Evolutionary conservation across 371 early-diverging fungal genomes (phyloP).

Genomic region (Smittium mucronatum): DNA sequence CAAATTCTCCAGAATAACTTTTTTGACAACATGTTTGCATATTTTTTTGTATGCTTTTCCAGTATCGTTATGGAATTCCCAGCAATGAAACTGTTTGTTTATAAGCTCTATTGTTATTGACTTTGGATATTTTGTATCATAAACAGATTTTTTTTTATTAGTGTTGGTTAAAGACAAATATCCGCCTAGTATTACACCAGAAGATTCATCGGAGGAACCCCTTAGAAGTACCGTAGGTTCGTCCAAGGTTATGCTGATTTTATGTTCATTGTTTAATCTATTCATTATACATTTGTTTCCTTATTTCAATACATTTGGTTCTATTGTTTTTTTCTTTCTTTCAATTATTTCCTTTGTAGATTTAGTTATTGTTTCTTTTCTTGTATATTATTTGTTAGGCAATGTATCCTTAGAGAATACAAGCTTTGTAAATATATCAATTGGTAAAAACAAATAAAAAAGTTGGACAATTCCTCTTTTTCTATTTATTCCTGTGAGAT

Average conservation of each 20-base stretch:
- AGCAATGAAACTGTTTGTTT: neutral
- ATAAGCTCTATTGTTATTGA: neutral
- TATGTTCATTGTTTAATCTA: neutral
- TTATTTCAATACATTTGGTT: neutral
- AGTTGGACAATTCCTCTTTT: too few relatives aligned
- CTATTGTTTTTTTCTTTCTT: neutral
- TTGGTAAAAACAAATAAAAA: too few relatives aligned
- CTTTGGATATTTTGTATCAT: neutral
- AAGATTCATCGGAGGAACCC: constrained; percentile 3
- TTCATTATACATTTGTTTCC: neutral
- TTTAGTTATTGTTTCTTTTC: neutral
- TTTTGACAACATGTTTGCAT: neutral
- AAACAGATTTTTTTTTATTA: neutral
- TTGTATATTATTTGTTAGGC: neutral
- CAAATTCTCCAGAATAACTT: neutral
- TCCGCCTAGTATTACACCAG: constrained; percentile 4
- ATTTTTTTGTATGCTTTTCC: neutral
- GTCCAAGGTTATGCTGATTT: neutral
- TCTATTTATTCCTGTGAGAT: too few relatives aligned
- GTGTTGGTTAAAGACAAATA: neutral
- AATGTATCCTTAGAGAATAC: too few relatives aligned
- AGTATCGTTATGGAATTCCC: neutral
- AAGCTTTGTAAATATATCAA: too few relatives aligned
- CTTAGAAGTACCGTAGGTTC: neutral
- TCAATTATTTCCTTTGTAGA: neutral